Evolutionary conservation across 2,329 filamentous ascomycete genomes (phyloP).

Genomic region (Ploettnerulaceae sp.): DNA sequence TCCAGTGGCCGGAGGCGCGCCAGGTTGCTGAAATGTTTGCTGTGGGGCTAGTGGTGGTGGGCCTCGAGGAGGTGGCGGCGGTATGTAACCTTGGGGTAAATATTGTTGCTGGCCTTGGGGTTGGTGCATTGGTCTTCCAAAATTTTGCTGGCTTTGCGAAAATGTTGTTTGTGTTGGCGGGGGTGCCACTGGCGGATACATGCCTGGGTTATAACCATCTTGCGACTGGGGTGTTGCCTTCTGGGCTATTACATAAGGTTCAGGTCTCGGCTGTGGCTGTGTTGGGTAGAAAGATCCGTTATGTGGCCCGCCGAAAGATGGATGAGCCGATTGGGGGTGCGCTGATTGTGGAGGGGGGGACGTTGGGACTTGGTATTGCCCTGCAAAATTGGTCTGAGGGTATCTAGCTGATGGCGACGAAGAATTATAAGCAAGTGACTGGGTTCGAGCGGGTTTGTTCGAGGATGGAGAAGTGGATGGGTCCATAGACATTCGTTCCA

Average conservation of each 20-base stretch:
- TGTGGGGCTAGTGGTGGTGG: constrained; percentile 49
- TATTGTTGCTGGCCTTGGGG: constrained; percentile 37
- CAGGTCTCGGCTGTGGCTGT: constrained; percentile 30
- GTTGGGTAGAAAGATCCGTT: constrained; percentile 29
- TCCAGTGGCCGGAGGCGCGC: constrained; percentile 43
- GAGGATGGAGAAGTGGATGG: constrained; percentile 41
- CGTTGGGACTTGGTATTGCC: constrained; percentile 55
- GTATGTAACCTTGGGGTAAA: constrained; percentile 60
- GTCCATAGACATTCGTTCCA: constrained; percentile 96
- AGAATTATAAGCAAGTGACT: constrained; percentile 35
- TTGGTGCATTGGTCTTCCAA: constrained; percentile 30
- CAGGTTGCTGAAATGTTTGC: constrained; percentile 43
- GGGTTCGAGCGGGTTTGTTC: constrained; percentile 35
- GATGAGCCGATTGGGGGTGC: constrained; percentile 37
- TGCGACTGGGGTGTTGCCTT: constrained; percentile 48
- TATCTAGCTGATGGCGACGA: constrained; percentile 42
- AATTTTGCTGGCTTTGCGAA: constrained; percentile 26
- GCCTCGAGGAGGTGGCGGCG: constrained; percentile 61
- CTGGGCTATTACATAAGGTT: constrained; percentile 42
- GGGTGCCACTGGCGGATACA: constrained; percentile 46
- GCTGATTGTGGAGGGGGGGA: constrained; percentile 44
- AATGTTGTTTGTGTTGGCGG: constrained; percentile 51
- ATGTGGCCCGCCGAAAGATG: constrained; percentile 41
- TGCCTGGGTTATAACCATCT: constrained; percentile 42
- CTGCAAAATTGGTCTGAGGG: constrained; percentile 48